Evolutionary conservation across 768 basidiomycete species (phyloP).

Genomic region (Leccinum aurantiacum): DNA sequence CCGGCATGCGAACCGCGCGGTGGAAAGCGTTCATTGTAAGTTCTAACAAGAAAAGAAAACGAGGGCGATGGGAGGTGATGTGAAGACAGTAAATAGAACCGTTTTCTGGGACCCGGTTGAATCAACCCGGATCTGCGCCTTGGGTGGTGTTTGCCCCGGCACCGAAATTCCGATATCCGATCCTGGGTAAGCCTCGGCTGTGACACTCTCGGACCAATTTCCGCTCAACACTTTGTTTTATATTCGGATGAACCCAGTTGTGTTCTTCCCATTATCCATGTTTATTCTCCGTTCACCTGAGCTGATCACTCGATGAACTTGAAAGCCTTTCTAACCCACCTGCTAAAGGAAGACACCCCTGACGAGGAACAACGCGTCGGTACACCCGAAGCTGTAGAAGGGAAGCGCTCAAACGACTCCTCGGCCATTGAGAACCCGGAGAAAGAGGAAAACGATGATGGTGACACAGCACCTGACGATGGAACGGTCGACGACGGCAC

Average conservation of each 20-base stretch:
- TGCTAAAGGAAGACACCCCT: conserved; percentile 14
- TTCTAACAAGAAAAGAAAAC: too few relatives aligned
- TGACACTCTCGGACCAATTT: neutral
- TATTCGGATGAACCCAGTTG: neutral
- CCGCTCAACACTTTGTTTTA: neutral
- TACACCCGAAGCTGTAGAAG: neutral
- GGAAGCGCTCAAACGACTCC: neutral
- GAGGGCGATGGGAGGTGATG: too few relatives aligned
- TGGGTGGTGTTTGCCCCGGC: neutral
- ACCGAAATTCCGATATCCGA: neutral
- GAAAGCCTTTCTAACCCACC: conserved; percentile 5
- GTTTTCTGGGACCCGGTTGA: neutral
- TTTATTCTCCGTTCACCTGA: neutral
- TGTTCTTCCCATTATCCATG: conserved; percentile 6
- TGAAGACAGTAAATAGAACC: too few relatives aligned
- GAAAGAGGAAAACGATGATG: neutral
- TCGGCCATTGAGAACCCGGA: neutral
- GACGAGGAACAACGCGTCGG: conserved; percentile 16
- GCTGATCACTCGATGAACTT: conserved; percentile 14
- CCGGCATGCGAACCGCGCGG: too few relatives aligned
- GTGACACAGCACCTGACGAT: neutral
- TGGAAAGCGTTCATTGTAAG: too few relatives aligned
- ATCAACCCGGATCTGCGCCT: too few relatives aligned
- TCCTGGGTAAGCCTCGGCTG: neutral
- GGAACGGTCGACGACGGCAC: neutral